These are phyloP conservation scores for Vigna reflexopilosa DNA, from an alignment of 306 rosid species.

Conservation along the genomic window DNA sequence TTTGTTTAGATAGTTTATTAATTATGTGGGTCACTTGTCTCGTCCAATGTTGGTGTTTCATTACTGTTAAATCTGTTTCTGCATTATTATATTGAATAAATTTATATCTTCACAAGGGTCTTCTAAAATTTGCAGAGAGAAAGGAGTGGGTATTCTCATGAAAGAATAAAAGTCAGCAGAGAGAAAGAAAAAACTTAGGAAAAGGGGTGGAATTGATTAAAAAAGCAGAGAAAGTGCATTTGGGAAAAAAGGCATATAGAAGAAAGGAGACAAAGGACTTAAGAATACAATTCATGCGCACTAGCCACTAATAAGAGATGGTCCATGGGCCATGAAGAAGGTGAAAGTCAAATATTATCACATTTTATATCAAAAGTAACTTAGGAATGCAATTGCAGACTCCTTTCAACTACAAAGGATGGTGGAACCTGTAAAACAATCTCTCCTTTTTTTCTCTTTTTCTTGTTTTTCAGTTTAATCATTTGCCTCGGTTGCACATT, in stretches of 20 bases:
- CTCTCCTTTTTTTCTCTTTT: background rate
- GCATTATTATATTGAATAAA: too few species aligned
- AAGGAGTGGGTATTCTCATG: too few species aligned
- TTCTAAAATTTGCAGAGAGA: too few species aligned
- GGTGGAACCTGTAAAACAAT: background rate
- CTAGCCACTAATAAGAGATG: conserved; percentile 44
- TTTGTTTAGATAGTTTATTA: too few species aligned
- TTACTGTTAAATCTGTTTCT: too few species aligned
- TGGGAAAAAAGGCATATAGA: conserved; percentile 37
- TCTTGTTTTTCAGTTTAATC: background rate
- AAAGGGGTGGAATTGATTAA: conserved; percentile 39
- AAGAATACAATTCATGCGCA: conserved; percentile 52
- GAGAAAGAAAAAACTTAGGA: conserved; percentile 13
- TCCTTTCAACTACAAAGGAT: conserved; percentile 1
- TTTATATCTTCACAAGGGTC: too few species aligned
- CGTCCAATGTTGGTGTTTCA: too few species aligned
- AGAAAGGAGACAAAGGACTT: conserved; percentile 31
- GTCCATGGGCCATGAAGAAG: conserved; percentile 32
- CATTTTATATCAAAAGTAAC: conserved; percentile 46
- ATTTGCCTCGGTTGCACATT: conserved; percentile 5
- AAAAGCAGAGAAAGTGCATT: conserved; percentile 43
- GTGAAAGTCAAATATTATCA: conserved; percentile 41
- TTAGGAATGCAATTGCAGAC: background rate
- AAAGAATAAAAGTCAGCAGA: conserved; percentile 42
- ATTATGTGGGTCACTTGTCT: too few species aligned